A percentile compares a stretch with the other conserved stretches of the same genome.
phyloP scores from a whole-genome alignment of 208 protist genomes.

The Acanthamoeba lenticulata region DNA sequence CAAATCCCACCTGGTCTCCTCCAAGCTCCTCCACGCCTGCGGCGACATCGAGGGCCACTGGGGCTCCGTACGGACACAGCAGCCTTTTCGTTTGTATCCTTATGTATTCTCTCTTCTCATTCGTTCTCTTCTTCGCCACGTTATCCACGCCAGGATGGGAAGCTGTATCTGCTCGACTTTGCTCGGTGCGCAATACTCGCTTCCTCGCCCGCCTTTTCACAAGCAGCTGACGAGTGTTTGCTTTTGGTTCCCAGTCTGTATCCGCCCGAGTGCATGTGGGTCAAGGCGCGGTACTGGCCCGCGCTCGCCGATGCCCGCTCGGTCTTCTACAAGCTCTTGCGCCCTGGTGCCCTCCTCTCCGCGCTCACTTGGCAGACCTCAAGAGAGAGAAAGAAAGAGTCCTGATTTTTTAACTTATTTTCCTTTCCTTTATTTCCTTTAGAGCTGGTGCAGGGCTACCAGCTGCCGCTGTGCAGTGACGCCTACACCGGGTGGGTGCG shows the following conservation, averaged over 20 bases:
- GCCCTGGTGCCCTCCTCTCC: neutral
- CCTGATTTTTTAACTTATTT: neutral
- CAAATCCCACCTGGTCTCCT: conserved; percentile 20
- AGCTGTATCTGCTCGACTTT: conserved; percentile 56
- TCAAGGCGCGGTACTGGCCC: neutral
- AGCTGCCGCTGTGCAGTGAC: conserved; percentile 51
- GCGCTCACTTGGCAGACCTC: neutral
- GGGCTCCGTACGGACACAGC: conserved; percentile 14
- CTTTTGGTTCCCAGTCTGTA: neutral
- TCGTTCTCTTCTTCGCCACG: neutral
- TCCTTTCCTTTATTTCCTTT: too few relatives aligned
- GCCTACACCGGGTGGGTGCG: conserved; percentile 43
- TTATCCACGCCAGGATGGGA: neutral
- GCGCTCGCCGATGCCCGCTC: neutral
- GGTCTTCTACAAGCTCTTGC: conserved; percentile 59
- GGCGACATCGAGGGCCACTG: conserved; percentile 65
- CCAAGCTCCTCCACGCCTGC: conserved; percentile 23
- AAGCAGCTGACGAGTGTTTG: neutral
- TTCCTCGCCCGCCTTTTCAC: neutral
- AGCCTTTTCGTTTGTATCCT: neutral
- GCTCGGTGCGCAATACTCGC: neutral
- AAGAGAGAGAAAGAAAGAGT: neutral
- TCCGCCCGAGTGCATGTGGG: conserved; percentile 1
- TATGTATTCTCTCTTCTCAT: neutral
- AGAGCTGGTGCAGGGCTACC: conserved; percentile 42